These are phyloP conservation scores for Phytophthora ohioensis DNA, from an alignment of 352 stramenopile species.

Conservation along the genomic window DNA sequence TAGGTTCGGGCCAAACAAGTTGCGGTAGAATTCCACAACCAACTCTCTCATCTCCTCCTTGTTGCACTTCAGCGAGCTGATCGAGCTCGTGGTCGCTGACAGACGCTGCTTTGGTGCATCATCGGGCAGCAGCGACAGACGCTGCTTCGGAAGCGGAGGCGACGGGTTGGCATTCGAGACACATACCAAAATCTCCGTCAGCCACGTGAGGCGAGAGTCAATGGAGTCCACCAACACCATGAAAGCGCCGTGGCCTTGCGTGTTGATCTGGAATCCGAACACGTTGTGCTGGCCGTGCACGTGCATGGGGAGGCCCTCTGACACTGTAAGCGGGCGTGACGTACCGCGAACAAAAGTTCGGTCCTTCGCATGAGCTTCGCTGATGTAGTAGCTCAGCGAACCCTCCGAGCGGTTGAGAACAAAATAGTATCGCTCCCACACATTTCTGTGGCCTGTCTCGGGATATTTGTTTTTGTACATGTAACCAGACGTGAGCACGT, in stretches of 20 bases:
- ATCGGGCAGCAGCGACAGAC: slow-evolving; percentile 63
- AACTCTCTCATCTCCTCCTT: slow-evolving; percentile 83
- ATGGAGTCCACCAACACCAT: slow-evolving; percentile 90
- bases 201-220: slow-evolving; percentile 81
- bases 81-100: slow-evolving; percentile 43
- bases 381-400: slow-evolving; percentile 88
- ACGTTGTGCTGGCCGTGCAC: slow-evolving; percentile 74
- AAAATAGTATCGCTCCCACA: slow-evolving; percentile 91
- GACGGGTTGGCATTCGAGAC: slow-evolving; percentile 61
- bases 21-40: slow-evolving; percentile 82
- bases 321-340: slow-evolving; percentile 78
- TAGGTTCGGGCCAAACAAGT: slow-evolving; percentile 78
- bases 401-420: slow-evolving; percentile 80
- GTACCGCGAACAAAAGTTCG: slow-evolving; percentile 88
- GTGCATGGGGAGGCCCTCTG: slow-evolving; percentile 79
- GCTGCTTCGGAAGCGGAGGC: slow-evolving; percentile 50
- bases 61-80: slow-evolving; percentile 52
- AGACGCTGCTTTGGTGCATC: slow-evolving; percentile 49
- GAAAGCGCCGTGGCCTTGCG: slow-evolving; percentile 84
- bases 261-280: slow-evolving; percentile 90
- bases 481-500: slow-evolving; percentile 84
- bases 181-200: slow-evolving; percentile 80
- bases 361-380: slow-evolving; percentile 85
- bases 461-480: slow-evolving; percentile 92
- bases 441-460: slow-evolving; percentile 78